Percentiles rank a stretch among this genome's conserved stretches.
phyloP scores from a whole-genome alignment of 2,329 filamentous ascomycete species.

The Emmonsiellopsis sp. region DNA sequence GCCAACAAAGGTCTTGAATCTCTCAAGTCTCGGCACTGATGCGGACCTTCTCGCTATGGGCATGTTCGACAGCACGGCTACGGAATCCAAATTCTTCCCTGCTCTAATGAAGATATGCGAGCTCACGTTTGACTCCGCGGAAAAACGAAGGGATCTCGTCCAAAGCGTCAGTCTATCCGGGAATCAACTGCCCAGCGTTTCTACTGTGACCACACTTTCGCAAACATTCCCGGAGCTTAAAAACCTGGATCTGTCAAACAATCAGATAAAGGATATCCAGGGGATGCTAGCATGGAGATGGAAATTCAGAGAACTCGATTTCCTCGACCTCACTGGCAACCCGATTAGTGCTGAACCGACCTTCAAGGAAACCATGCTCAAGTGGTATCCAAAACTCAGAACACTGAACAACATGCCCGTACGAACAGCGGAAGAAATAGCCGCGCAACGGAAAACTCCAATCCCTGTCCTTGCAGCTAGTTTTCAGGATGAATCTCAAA shows the following conservation, averaged over 20 bases:
- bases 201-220: constrained; percentile 63
- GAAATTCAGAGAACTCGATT: constrained; percentile 69
- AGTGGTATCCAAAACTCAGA: constrained; percentile 75
- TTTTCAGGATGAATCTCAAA: constrained; percentile 63
- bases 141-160: constrained; percentile 68
- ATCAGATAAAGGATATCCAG: constrained; percentile 61
- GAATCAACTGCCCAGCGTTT: constrained; percentile 67
- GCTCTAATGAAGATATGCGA: constrained; percentile 84
- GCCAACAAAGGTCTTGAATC: constrained; percentile 64
- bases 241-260: constrained; percentile 81
- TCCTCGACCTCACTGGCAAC: constrained; percentile 69
- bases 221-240: constrained; percentile 74
- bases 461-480: constrained; percentile 55
- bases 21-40: constrained; percentile 69
- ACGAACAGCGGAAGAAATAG: constrained; percentile 60
- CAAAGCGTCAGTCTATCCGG: constrained; percentile 70
- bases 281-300: constrained; percentile 66
- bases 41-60: constrained; percentile 61
- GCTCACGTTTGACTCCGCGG: constrained; percentile 59
- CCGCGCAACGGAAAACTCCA: constrained; percentile 44
- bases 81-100: constrained; percentile 79
- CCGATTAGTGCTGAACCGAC: constrained; percentile 56
- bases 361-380: constrained; percentile 59
- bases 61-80: constrained; percentile 62
- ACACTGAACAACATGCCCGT: constrained; percentile 67